phyloP scores from a whole-genome alignment of 768 basidiomycete genomes.

The Mycena sanguinolenta region DNA sequence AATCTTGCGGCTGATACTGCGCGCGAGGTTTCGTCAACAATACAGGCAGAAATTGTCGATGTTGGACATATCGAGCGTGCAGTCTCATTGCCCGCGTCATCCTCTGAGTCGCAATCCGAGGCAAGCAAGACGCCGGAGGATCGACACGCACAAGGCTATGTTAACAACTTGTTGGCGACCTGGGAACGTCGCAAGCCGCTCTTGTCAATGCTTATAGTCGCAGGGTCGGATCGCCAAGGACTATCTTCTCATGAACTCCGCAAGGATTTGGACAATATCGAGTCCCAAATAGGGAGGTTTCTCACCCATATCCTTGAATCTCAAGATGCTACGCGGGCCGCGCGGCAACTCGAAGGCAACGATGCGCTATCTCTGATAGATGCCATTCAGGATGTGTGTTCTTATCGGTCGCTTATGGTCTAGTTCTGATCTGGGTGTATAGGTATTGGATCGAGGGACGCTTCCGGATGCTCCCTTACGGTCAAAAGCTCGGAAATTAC shows the following conservation, averaged over 20 bases:
- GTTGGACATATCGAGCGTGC: too few species aligned
- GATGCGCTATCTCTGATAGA: slow-evolving; percentile 1
- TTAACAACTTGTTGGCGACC: not conserved
- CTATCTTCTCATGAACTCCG: not conserved
- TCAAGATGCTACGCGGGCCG: not conserved
- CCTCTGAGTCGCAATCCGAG: too few species aligned
- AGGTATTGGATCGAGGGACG: slow-evolving; percentile 9
- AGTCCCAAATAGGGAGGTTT: not conserved
- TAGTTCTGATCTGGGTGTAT: not conserved
- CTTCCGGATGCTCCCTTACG: not conserved
- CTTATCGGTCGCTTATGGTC: too few species aligned
- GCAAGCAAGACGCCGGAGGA: not conserved
- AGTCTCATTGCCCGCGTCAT: too few species aligned
- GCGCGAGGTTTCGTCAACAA: too few species aligned
- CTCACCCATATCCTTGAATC: slow-evolving; percentile 7
- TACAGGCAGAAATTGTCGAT: too few species aligned
- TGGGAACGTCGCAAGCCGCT: not conserved
- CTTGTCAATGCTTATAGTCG: not conserved
- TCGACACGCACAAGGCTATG: not conserved
- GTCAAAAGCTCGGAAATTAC: slow-evolving; percentile 21
- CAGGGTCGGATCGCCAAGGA: not conserved
- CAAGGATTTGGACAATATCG: not conserved
- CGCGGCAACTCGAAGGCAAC: not conserved
- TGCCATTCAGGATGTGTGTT: slow-evolving; percentile 1
- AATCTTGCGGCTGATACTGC: too few species aligned